These are phyloP conservation scores for Tephrocybe sp. DNA, from an alignment of 768 basidiomycete species.

Conservation along the genomic window DNA sequence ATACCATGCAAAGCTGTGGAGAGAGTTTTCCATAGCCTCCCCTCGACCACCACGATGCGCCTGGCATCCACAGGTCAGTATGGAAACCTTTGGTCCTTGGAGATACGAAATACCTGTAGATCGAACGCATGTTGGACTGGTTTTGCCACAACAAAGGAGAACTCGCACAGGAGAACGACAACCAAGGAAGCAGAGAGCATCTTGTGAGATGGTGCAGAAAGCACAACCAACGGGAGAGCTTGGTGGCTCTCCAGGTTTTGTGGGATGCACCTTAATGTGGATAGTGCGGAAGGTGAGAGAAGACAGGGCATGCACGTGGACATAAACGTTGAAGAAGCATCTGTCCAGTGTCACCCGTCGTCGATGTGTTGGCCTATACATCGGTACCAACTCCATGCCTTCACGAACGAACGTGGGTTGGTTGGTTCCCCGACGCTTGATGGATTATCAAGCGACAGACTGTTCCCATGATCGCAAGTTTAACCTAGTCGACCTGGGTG, in stretches of 20 bases:
- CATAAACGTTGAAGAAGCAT: not conserved
- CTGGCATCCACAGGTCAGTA: slow-evolving; percentile 29
- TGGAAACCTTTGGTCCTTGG: too few relatives aligned
- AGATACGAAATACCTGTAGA: slow-evolving; percentile 9
- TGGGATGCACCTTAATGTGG: not conserved
- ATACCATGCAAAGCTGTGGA: slow-evolving; percentile 79
- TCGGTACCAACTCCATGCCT: not conserved
- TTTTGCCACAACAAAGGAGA: slow-evolving; percentile 1
- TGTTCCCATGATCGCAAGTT: not conserved
- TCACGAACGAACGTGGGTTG: not conserved
- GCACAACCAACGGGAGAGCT: slow-evolving; percentile 2
- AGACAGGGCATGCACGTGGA: not conserved
- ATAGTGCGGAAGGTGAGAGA: not conserved
- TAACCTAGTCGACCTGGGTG: too few relatives aligned
- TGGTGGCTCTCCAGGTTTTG: not conserved
- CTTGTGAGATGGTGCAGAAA: slow-evolving; percentile 1
- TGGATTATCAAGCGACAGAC: not conserved
- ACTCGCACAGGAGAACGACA: not conserved
- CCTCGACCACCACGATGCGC: slow-evolving; percentile 79
- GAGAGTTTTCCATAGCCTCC: slow-evolving; percentile 68
- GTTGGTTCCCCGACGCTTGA: not conserved
- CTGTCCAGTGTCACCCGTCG: not conserved
- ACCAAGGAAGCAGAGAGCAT: slow-evolving; percentile 11
- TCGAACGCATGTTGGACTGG: not conserved
- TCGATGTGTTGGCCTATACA: not conserved